phyloP scores from a whole-genome alignment of 2,329 filamentous ascomycete species.

The Furcasterigmium sp. region DNA sequence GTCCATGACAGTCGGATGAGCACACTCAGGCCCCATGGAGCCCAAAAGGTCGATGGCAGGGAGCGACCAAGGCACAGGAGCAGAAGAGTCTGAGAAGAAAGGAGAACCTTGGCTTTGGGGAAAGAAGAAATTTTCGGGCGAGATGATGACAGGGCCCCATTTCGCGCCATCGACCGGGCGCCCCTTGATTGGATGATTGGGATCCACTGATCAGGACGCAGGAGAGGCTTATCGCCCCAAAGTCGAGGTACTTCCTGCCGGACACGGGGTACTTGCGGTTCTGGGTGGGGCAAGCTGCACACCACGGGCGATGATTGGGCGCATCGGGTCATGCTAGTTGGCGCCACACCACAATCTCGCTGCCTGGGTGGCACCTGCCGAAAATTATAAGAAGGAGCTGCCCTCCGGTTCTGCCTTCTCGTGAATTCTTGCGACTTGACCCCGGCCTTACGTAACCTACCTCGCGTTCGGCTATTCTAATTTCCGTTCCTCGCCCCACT shows the following conservation, averaged over 20 bases:
- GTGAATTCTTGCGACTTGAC: slow-evolving; percentile 50
- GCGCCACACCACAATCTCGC: slow-evolving; percentile 38
- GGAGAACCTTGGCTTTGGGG: neutral
- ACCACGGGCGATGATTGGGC: slow-evolving; percentile 31
- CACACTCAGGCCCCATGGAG: neutral
- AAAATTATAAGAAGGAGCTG: slow-evolving; percentile 55
- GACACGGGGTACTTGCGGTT: slow-evolving; percentile 6
- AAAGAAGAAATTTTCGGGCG: slow-evolving; percentile 1
- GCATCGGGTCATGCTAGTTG: slow-evolving; percentile 23
- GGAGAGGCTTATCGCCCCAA: slow-evolving; percentile 1
- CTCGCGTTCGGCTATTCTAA: slow-evolving; percentile 39
- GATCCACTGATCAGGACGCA: neutral
- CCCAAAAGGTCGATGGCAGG: neutral
- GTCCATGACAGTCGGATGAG: neutral
- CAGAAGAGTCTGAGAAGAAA: neutral
- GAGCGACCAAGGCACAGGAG: neutral
- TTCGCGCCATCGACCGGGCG: slow-evolving; percentile 1
- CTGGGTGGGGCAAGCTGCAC: slow-evolving; percentile 14
- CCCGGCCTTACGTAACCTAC: slow-evolving; percentile 47
- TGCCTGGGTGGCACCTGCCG: slow-evolving; percentile 26
- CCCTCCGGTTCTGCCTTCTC: slow-evolving; percentile 45
- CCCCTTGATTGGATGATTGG: neutral
- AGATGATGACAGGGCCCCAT: slow-evolving; percentile 1
- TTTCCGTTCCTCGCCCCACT: slow-evolving; percentile 21
- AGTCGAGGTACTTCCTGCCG: neutral